Conservation (phyloP, 2,329 filamentous ascomycete genomes). For the Beauveria bassiana region DNA sequence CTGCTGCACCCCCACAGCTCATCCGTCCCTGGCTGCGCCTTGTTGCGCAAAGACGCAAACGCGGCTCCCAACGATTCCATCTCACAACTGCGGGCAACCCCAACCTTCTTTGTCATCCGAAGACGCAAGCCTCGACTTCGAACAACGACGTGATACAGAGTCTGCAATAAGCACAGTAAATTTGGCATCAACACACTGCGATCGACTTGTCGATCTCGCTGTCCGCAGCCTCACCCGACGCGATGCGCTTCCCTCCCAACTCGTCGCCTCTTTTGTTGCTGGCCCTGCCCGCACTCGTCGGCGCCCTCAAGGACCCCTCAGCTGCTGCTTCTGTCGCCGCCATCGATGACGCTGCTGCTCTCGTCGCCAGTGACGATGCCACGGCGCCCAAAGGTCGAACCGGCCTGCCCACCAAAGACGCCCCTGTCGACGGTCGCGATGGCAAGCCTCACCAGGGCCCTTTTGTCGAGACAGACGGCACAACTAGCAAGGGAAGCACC, state of each 20-base stretch:
- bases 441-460: conserved; percentile 90
- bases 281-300: conserved; percentile 42
- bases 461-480: conserved; percentile 51
- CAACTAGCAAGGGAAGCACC: conserved; percentile 21
- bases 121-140: neutral
- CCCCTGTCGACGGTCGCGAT: conserved; percentile 85
- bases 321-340: neutral
- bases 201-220: neutral
- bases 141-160: neutral
- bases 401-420: conserved; percentile 56
- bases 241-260: conserved; percentile 47
- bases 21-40: neutral
- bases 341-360: neutral
- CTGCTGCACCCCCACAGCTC: neutral
- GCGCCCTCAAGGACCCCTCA: conserved; percentile 24
- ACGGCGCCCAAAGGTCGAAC: conserved; percentile 26
- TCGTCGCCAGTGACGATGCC: conserved; percentile 20
- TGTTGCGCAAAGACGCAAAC: neutral
- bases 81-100: neutral
- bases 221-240: conserved; percentile 14
- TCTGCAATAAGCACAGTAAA: neutral
- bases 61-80: neutral
- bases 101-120: neutral
- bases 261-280: conserved; percentile 45
- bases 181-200: too few relatives aligned